phyloP scores from a whole-genome alignment of 75 land plant genomes.

The Azolla pinnata region DNA sequence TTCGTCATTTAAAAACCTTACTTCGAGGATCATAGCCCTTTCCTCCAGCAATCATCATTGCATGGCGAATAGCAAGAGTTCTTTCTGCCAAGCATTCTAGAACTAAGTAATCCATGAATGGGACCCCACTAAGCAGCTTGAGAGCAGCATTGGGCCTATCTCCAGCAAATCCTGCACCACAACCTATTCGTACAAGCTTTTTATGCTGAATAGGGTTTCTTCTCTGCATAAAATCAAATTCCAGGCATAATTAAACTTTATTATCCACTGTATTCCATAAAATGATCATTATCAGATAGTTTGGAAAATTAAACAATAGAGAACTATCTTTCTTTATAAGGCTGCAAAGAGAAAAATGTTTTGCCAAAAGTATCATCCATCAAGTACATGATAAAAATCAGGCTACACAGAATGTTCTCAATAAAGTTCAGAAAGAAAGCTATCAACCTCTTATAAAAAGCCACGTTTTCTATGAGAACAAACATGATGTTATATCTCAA shows the following conservation, averaged over 20 bases:
- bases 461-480: too few species aligned
- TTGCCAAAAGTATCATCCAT: too few species aligned
- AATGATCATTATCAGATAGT: too few species aligned
- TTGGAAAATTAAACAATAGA: too few species aligned
- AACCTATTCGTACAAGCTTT: constrained; percentile 62
- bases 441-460: too few species aligned
- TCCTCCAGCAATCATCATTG: constrained; percentile 58
- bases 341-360: too few species aligned
- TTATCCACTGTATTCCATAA: too few species aligned
- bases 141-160: constrained; percentile 80
- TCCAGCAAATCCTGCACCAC: constrained; percentile 94
- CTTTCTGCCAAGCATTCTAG: constrained; percentile 91
- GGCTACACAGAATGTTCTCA: too few species aligned
- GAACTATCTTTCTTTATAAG: too few species aligned
- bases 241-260: background rate
- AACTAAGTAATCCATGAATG: constrained; percentile 61
- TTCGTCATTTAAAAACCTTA: constrained; percentile 35
- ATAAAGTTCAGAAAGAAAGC: too few species aligned
- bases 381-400: too few species aligned
- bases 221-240: constrained; percentile 33
- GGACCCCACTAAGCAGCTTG: constrained; percentile 54
- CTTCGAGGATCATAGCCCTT: constrained; percentile 84
- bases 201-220: constrained; percentile 36
- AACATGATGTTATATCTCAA: too few species aligned
- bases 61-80: constrained; percentile 67